Evolutionary conservation across 352 stramenopile species (phyloP).

Genomic region (Pythium coloratum): DNA sequence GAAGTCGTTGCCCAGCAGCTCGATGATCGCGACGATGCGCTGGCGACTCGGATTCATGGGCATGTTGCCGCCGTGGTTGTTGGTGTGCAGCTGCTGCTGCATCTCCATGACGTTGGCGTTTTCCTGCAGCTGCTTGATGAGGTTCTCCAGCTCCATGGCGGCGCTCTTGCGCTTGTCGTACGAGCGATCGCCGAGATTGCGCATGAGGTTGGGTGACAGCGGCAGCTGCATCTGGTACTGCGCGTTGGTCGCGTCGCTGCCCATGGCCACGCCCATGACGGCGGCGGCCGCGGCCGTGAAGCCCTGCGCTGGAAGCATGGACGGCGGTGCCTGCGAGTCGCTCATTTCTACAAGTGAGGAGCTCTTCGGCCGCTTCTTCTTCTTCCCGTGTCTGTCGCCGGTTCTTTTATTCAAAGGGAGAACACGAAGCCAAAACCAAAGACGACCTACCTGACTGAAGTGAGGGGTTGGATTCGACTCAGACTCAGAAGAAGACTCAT

Average conservation of each 20-base stretch:
- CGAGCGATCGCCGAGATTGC: conserved; percentile 95
- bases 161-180: conserved; percentile 99
- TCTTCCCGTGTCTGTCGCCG: background rate
- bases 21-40: conserved; percentile 94
- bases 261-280: conserved; percentile 58
- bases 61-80: background rate
- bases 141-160: conserved; percentile 97
- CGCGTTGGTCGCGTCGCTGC: conserved; percentile 31
- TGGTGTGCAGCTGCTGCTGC: conserved; percentile 57
- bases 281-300: conserved; percentile 45
- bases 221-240: conserved; percentile 61
- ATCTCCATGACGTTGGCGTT: conserved; percentile 82
- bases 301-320: conserved; percentile 23
- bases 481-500: conserved; percentile 12
- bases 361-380: background rate
- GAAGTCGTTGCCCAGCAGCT: conserved; percentile 97
- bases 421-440: background rate
- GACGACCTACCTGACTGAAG: background rate
- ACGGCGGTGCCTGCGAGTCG: conserved; percentile 9
- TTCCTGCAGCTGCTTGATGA: conserved; percentile 97
- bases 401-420: conserved; percentile 3
- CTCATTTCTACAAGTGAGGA: conserved; percentile 13
- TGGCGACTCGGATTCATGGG: conserved; percentile 57
- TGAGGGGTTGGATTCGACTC: conserved; percentile 2
- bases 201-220: conserved; percentile 75